Base-by-base conservation (phyloP, 2,329 filamentous ascomycete species). In the Microdochium bolleyi region DNA sequence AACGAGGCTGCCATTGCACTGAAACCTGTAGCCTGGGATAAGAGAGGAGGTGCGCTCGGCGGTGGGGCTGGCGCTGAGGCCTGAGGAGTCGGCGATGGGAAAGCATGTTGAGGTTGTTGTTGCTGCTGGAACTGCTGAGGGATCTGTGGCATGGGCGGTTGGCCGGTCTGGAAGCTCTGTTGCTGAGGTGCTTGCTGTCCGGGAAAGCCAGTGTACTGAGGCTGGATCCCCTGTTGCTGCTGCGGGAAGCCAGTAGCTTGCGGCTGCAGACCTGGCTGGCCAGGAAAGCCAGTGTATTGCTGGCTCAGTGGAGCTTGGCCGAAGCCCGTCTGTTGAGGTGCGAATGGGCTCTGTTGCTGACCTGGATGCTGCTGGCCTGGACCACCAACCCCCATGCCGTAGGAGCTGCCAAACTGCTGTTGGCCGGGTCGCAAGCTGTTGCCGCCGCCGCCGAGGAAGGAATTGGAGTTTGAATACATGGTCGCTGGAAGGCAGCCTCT, bases 391-490 rank as follows among this genome's bases (percentile, higher is more conserved):
- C 67, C 69, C 58, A 70, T 63, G 50, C 68, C 68, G 64, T 80
- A 77, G 56, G 77, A 73, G 65, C 72, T 69, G 60, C 76, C 77
- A 73, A 76, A 80, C 60, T 82, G 76, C 57, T 77, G 83, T 64
- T 80, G 83, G 58, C 82, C 80, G 52, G 87, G 88, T 55, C 85
- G 87, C 68, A 87, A 82, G 75, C 79, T 87, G 67, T 85, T 89
- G 69, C 79, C 82, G 73, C 85, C 41, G 41, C 16, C 87, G 71
- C 90, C 90, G 64, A 95, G 74, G 71, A 86, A 96, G 58, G 88
- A 85, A 76, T 88, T 95, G 60, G 89, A 88, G 69, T 87, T 89
- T 60, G 90, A 94, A 75, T 89, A 97, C 92, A 96, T 96, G 72
- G 64, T 57, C 41, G 41, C 41, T 22, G 19, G 19, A 19, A 11